Percentiles rank a stretch among this genome's conserved stretches.
Conservation (phyloP, 2,329 filamentous ascomycete genomes). For the Metarhizium robertsii region DNA sequence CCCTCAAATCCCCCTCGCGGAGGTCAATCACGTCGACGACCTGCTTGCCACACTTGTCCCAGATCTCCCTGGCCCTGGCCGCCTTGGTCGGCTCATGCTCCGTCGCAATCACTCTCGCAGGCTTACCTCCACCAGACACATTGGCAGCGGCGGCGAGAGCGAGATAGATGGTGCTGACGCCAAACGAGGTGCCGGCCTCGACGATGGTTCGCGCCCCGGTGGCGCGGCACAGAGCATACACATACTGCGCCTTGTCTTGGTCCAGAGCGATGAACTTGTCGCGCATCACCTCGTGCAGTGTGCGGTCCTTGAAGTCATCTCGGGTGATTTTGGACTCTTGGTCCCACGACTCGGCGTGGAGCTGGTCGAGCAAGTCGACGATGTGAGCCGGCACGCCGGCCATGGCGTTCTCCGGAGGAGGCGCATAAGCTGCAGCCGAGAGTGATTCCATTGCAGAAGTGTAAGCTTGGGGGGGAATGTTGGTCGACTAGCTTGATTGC, state of each 20-base stretch:
- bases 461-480: too few species aligned
- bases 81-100: constrained; percentile 51
- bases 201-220: constrained; percentile 43
- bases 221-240: constrained; percentile 43
- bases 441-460: neutral
- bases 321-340: constrained; percentile 7
- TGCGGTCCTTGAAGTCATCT: constrained; percentile 1
- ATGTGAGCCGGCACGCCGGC: constrained; percentile 5
- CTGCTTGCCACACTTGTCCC: constrained; percentile 40
- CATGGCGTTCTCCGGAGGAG: constrained; percentile 4
- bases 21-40: constrained; percentile 45
- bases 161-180: constrained; percentile 55
- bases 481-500: too few species aligned
- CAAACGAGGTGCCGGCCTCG: constrained; percentile 53
- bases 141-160: constrained; percentile 48
- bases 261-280: constrained; percentile 54
- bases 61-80: constrained; percentile 39
- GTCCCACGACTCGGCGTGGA: constrained; percentile 8
- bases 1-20: constrained; percentile 45
- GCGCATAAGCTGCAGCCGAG: neutral
- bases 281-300: constrained; percentile 21
- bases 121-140: constrained; percentile 10
- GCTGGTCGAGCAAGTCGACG: constrained; percentile 6
- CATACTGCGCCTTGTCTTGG: constrained; percentile 45
- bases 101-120: constrained; percentile 42